Percentiles rank a stretch among this genome's conserved stretches.
These are phyloP conservation scores for Geotrichum phurueaensis DNA, from an alignment of 1,139 yeast species.

Conservation along the genomic window DNA sequence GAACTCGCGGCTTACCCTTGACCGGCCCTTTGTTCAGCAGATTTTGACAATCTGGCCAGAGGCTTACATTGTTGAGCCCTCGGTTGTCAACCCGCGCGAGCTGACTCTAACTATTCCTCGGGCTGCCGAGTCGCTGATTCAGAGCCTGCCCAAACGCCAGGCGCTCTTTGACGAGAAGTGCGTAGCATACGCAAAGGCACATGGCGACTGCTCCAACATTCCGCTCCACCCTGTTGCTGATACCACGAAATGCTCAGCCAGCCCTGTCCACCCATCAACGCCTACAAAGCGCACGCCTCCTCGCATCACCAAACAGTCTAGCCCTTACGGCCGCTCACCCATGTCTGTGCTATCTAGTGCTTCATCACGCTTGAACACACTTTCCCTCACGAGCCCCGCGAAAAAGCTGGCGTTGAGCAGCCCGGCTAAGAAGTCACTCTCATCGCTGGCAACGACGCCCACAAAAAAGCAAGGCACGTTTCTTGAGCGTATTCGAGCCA, in stretches of 20 bases:
- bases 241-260: not conserved
- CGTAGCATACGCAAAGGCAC: not conserved
- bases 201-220: slow-evolving; percentile 4
- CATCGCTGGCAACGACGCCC: not conserved
- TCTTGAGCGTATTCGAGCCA: slow-evolving; percentile 33
- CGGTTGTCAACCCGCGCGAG: slow-evolving; percentile 7
- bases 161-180: slow-evolving; percentile 6
- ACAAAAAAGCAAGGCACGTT: slow-evolving; percentile 22
- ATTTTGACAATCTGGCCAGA: slow-evolving; percentile 29
- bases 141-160: slow-evolving; percentile 6
- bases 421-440: not conserved
- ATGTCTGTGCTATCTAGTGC: not conserved
- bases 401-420: not conserved
- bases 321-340: slow-evolving; percentile 1
- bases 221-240: slow-evolving; percentile 5
- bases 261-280: not conserved
- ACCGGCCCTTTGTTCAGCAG: slow-evolving; percentile 24
- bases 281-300: not conserved
- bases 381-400: not conserved
- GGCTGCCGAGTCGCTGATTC: slow-evolving; percentile 1
- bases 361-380: not conserved
- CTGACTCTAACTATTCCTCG: slow-evolving; percentile 5
- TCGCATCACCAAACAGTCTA: not conserved
- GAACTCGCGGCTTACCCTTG: slow-evolving; percentile 23
- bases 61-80: slow-evolving; percentile 21